Evolutionary conservation across 2,329 filamentous ascomycete genomes (phyloP), one percentile per base, ranked within the genome.

Genomic region (Immersiporthe knoxdaviesiana): DNA sequence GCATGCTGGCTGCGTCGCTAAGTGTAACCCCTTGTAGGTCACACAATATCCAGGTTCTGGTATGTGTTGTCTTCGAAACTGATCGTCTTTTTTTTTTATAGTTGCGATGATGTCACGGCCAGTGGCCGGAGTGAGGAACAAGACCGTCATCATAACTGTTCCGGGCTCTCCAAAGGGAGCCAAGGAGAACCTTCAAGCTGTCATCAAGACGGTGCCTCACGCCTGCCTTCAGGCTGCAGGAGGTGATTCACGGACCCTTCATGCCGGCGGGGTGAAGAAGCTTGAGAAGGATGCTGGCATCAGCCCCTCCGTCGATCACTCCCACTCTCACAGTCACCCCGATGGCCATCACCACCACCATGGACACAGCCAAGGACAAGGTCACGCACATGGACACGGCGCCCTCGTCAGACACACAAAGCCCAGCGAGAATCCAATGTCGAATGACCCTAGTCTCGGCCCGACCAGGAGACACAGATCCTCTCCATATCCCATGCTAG

Each of bases 51-150:
- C 59, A 27, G 16, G 24, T 24, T n/a, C 6, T 12, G 11, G 54
- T 67, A 47, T 67, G 30, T 67, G 30, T n/a, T 18, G 6, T 3
- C 27, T 39, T 30, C 11, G 27, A 30, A 12, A 44, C 73, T 79
- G 68, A 79, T 62, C 68, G 16, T 64, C n/a, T 27, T 54, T 62
- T 24, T 35, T 35, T 62, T 24, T 35, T 35, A 4, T 32, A 97
- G 94, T 99, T 81, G 96, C 96, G 59, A 91, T 97, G 83, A 99
- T 99, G 96, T 92, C 96, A 65, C 88, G 96, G 60, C 96, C 96
- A 5, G 92, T 97, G 16, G 96, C 96, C 30, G 96, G 96, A 3
- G 90, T 97, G 2, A 86, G 96, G 41, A 90, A 95, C 72, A 89
- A 89, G 70, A 91, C 93, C 0, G 80, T 99, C 65, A 91, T 99